phyloP scores from a whole-genome alignment of 345 rosid species.

The Citrus reticulata region DNA sequence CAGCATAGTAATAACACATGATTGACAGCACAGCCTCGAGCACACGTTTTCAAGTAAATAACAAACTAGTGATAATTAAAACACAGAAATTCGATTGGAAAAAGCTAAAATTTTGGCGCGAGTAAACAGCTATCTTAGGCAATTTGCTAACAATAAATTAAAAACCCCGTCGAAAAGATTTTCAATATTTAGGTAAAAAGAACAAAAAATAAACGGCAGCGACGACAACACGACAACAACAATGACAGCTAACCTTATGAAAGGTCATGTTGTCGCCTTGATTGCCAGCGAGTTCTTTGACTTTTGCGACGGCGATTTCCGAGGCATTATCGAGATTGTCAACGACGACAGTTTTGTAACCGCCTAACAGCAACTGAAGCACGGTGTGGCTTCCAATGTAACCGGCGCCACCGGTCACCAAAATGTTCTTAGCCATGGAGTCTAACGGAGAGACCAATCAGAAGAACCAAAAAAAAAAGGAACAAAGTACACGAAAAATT shows the following conservation, averaged over 20 bases:
- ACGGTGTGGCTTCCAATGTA: constrained; percentile 98
- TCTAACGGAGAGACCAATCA: constrained; percentile 6
- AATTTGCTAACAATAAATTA: not conserved
- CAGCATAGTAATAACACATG: not conserved
- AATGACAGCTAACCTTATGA: constrained; percentile 45
- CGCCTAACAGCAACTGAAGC: constrained; percentile 74
- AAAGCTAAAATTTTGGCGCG: not conserved
- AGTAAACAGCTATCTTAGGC: not conserved
- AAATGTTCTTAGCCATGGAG: constrained; percentile 41
- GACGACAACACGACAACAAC: not conserved
- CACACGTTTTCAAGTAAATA: not conserved
- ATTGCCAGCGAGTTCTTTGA: constrained; percentile 62
- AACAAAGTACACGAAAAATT: not conserved
- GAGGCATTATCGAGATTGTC: constrained; percentile 90
- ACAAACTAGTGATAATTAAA: not conserved
- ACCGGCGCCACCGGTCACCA: constrained; percentile 98
- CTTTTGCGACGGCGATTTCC: constrained; percentile 54
- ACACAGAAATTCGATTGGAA: not conserved
- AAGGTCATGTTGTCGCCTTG: constrained; percentile 53
- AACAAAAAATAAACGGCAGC: not conserved
- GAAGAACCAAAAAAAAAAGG: not conserved
- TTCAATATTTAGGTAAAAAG: not conserved
- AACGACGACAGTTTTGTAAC: constrained; percentile 63
- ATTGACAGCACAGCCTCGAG: not conserved
- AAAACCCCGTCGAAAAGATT: not conserved